Evolutionary conservation across 2,329 filamentous ascomycete genomes (phyloP), one percentile per base, ranked within the genome.

Genomic region (Aureobasidium lini): DNA sequence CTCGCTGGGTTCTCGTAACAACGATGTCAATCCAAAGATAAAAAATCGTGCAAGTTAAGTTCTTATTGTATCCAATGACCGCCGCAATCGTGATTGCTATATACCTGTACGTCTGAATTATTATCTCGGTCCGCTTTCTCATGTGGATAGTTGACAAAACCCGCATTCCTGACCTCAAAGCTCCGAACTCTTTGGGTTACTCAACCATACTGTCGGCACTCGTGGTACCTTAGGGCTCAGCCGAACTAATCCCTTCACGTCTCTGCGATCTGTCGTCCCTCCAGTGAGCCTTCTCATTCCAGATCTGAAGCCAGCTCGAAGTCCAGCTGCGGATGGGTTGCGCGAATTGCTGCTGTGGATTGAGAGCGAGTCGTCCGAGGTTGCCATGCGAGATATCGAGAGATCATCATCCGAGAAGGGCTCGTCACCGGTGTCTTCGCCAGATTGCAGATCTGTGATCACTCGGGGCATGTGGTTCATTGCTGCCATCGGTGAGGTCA

Each of bases 371-470:
- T 68, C 66, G 6, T 70, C 71, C 4, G 62, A 61, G 2, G 68
- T 70, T 31, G 66, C 64, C 32, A 67, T 66, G 29, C 73, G 71
- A 49, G 67, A 79, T 64, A 71, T 85, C 76, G 66, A 85, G 76
- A 70, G 60, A 13, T 91, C 88, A 13, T 85, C 85, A 64, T 96
- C 93, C 0, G 90, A 95, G 65, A 93, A 87, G 0, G 88, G 81
- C 44, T 89, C 73, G 40, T 75, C 62, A 23, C 61, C 52, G n/a
- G 52, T 56, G 65, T 96, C 91, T 60, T 95, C 90, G 60, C 95
- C 88, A 0, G 87, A 90, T 2, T 85, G 77, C 50, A 89, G 80
- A 11, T 88, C 84, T 39, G 79, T 58, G 83, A 79, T 62, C 18
- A 52, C 61, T 9, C 84, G 78, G 29, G 69, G 72, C 60, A 73